A percentile compares a stretch with the other conserved stretches of the same genome.
Evolutionary conservation across 208 protist genomes (phyloP).

Genomic region (Vickermania ingenoplastis): DNA sequence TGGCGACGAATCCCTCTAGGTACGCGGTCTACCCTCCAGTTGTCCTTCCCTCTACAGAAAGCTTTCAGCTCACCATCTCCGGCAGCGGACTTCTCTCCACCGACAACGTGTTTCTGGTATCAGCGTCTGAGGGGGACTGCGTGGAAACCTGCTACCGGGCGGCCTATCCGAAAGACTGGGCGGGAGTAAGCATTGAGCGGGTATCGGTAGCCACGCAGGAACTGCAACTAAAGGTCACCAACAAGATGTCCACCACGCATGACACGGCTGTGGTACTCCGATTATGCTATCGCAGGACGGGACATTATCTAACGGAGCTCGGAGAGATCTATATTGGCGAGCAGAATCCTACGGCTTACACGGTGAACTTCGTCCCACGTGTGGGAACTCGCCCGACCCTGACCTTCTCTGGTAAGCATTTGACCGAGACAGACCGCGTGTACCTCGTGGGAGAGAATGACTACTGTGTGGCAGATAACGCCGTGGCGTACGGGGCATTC

Average conservation of each 20-base stretch:
- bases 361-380: constrained; percentile 57
- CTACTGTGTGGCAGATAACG: constrained; percentile 35
- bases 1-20: constrained; percentile 33
- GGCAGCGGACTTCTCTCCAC: constrained; percentile 29
- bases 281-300: constrained; percentile 74
- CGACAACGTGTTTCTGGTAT: constrained; percentile 62
- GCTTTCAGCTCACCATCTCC: constrained; percentile 35
- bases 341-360: constrained; percentile 62
- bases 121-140: constrained; percentile 25
- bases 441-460: constrained; percentile 43
- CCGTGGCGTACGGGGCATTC: constrained; percentile 34
- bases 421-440: constrained; percentile 42
- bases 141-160: constrained; percentile 53
- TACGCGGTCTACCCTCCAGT: constrained; percentile 37
- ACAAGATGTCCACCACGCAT: neutral
- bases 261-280: constrained; percentile 32
- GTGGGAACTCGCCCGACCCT: constrained; percentile 68
- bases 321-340: constrained; percentile 37
- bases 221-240: neutral
- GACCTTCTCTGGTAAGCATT: constrained; percentile 47
- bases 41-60: constrained; percentile 30
- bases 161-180: constrained; percentile 35
- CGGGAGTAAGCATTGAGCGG: constrained; percentile 18
- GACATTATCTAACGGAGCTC: constrained; percentile 40
- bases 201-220: neutral